A percentile compares a stretch with the other conserved stretches of the same genome.
These are phyloP conservation scores for Peronospora belbahrii DNA, from an alignment of 352 stramenopile species.

Conservation along the genomic window DNA sequence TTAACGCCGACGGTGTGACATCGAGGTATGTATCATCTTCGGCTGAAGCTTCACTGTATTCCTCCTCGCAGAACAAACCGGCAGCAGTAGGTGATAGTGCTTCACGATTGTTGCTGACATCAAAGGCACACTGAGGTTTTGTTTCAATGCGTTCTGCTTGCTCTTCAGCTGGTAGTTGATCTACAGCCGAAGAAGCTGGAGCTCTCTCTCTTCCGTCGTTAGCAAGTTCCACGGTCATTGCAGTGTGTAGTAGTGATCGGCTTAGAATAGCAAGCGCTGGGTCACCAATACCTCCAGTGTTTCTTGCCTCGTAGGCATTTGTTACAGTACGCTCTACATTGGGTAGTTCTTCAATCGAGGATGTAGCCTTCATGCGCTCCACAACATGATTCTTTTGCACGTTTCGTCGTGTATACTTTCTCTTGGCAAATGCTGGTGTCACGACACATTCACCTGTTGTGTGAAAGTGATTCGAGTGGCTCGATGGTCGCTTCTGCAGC, in stretches of 20 bases:
- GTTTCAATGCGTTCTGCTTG: constrained; percentile 2
- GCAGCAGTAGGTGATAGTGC: constrained; percentile 36
- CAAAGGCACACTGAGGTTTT: constrained; percentile 1
- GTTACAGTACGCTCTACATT: constrained; percentile 32
- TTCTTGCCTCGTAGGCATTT: constrained; percentile 27
- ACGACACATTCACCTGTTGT: constrained; percentile 11
- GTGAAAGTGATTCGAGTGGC: constrained; percentile 16
- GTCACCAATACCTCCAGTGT: constrained; percentile 20
- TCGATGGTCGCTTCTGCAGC: constrained; percentile 24
- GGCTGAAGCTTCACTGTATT: constrained; percentile 39
- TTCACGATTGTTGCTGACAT: constrained; percentile 11
- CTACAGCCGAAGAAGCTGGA: background rate
- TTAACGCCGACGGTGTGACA: background rate
- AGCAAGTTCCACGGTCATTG: constrained; percentile 29
- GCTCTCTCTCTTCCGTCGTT: constrained; percentile 18
- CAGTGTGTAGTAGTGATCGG: constrained; percentile 47
- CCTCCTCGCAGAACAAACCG: constrained; percentile 57
- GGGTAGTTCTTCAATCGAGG: constrained; percentile 13
- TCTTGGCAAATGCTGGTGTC: constrained; percentile 28
- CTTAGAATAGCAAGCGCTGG: constrained; percentile 38
- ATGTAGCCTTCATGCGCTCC: constrained; percentile 27
- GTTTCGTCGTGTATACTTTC: constrained; percentile 33
- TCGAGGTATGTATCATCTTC: constrained; percentile 9
- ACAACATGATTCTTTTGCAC: constrained; percentile 28
- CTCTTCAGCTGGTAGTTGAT: background rate